Conservation (phyloP, 2,329 filamentous ascomycete genomes). For the Zymoseptoria tritici region DNA sequence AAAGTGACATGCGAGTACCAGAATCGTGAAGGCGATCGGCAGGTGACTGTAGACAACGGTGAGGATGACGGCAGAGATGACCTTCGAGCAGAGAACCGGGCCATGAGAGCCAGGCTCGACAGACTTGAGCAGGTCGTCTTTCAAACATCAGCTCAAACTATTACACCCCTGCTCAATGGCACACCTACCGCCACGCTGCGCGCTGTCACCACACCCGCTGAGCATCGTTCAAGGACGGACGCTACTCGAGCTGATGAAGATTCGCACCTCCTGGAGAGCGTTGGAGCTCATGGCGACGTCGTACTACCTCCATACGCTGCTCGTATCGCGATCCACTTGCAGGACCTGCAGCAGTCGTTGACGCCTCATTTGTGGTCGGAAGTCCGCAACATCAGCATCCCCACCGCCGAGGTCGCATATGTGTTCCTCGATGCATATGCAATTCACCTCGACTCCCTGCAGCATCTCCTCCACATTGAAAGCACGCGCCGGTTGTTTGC, state of each 20-base stretch:
- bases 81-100: conserved; percentile 13
- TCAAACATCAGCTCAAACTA: background rate
- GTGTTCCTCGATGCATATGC: conserved; percentile 15
- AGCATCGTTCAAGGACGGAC: conserved; percentile 2
- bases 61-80: background rate
- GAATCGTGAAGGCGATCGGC: background rate
- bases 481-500: conserved; percentile 12
- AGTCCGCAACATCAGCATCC: conserved; percentile 12
- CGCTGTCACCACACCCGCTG: background rate
- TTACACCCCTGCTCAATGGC: background rate
- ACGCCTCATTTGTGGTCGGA: background rate
- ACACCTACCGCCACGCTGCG: background rate
- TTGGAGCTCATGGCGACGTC: conserved; percentile 1
- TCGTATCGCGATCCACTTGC: conserved; percentile 2
- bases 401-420: conserved; percentile 11
- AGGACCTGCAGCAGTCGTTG: conserved; percentile 7
- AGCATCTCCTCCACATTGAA: conserved; percentile 22
- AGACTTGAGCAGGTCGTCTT: conserved; percentile 17
- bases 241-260: conserved; percentile 10
- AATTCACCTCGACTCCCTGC: conserved; percentile 17
- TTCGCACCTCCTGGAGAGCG: conserved; percentile 9
- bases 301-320: conserved; percentile 7
- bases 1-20: conserved; percentile 14
- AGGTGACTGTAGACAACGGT: background rate
- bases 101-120: conserved; percentile 12